A percentile compares a stretch with the other conserved stretches of the same genome.
These are phyloP conservation scores for Aureobasidium namibiae DNA, from an alignment of 2,329 filamentous ascomycete genomes.

Conservation along the genomic window DNA sequence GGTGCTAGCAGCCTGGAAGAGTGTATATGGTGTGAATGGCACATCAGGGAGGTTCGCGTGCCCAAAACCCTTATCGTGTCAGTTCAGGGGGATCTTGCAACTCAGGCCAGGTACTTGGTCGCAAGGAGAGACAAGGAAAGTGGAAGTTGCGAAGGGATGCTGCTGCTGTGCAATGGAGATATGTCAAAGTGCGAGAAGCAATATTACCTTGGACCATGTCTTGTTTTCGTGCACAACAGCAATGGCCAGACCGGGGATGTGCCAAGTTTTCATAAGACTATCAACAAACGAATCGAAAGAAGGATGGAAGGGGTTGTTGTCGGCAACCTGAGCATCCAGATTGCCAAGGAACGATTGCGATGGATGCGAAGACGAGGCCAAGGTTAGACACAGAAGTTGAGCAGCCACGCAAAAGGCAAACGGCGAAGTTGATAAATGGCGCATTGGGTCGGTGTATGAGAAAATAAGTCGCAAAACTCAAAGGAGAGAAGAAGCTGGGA, in stretches of 20 bases:
- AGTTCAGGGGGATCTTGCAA: background rate
- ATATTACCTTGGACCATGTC: slow-evolving; percentile 17
- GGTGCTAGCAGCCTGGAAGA: slow-evolving; percentile 23
- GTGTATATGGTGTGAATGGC: slow-evolving; percentile 20
- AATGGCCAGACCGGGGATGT: slow-evolving; percentile 18
- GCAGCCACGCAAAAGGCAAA: background rate
- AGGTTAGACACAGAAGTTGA: background rate
- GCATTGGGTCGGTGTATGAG: background rate
- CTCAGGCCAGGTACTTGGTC: background rate
- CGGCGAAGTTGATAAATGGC: background rate
- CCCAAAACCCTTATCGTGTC: slow-evolving; percentile 17
- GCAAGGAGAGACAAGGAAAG: background rate
- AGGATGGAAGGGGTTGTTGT: slow-evolving; percentile 7
- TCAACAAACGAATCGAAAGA: slow-evolving; percentile 16
- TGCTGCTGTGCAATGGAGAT: background rate
- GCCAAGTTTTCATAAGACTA: slow-evolving; percentile 15
- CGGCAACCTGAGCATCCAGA: background rate
- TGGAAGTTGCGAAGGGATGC: background rate
- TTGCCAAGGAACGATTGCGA: background rate
- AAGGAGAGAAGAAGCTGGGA: background rate
- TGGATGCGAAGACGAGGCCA: background rate
- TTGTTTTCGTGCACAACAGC: slow-evolving; percentile 15
- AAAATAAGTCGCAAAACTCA: background rate
- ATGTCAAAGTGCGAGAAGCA: background rate
- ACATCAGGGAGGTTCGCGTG: slow-evolving; percentile 16